Base-by-base conservation (phyloP, 225 moss, liverwort and hornwort genomes). In the Polytrichum commune region DNA sequence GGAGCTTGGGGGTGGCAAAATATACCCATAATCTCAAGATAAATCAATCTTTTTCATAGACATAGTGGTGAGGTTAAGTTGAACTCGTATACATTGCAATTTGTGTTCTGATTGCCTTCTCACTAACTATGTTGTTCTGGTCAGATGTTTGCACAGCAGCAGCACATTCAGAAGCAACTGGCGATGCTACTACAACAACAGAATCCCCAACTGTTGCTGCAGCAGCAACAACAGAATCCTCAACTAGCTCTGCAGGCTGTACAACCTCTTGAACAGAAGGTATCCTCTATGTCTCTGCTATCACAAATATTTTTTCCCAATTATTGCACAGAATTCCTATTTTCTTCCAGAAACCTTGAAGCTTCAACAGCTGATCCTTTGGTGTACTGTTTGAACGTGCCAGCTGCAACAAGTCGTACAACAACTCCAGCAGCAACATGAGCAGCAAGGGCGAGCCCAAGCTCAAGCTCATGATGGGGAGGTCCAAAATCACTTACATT, bases 151-250 rank as follows among this genome's bases (percentile, higher is more conserved):
- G 79, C 76, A 56, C 87, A 81, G 65, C 91, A 83, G 55, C 76
- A 87, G 64, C 67, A 80, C 63, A 78, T 86, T 73, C 83, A 80
- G 56, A 80, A 86, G 70, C 86, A 87, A 75, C 61, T 74, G 57
- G 73, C 67, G 62, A 66, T 79, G 16, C 75, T 84, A 10, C 76
- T 81, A 22, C 81, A 87, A 38, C 83, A 83, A 33, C 87, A 86
- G 73, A 55, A 81, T 74, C 83, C 84, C 30, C 79, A 74, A 61
- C 78, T 74, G 28, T n/a, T 76, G 68, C 63, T 78, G 16, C 93
- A 88, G 72, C 90, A 93, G 76, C 95, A 93, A 60, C 83, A 80
- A 7, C 85, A 88, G 71, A 79, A 55, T 29, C 75, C 89, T 26
- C 87, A 94, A 33, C 85, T 81, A 76, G 85, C 84, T 57, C 73